Conservation (phyloP, 345 rosid species). For the Pugionium dolabratum region DNA sequence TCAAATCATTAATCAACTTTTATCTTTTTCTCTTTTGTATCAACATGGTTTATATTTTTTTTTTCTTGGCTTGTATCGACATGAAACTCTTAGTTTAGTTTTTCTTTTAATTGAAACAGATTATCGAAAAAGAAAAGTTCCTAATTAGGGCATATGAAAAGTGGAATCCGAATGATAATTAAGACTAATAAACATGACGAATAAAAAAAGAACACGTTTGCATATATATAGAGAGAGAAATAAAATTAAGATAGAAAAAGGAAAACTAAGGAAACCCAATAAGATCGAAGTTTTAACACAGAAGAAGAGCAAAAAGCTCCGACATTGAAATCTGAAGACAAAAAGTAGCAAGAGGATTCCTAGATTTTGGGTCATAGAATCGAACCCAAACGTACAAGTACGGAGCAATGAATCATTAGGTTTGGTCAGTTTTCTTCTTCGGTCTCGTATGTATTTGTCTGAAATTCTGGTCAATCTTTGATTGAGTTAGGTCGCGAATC, state of each 20-base stretch:
- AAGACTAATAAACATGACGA: neutral
- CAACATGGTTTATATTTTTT: too few species aligned
- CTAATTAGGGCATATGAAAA: neutral
- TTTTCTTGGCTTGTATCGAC: too few species aligned
- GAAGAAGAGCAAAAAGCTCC: constrained; percentile 42
- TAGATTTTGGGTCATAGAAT: neutral
- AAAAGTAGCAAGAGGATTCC: neutral
- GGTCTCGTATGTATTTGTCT: constrained; percentile 35
- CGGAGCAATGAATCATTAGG: constrained; percentile 27
- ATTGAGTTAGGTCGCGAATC: constrained; percentile 32
- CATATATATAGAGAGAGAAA: neutral
- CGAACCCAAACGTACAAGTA: too few species aligned
- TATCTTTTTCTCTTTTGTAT: too few species aligned
- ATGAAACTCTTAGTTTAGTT: too few species aligned
- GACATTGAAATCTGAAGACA: constrained; percentile 43
- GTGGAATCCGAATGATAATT: neutral
- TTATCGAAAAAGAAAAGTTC: too few species aligned
- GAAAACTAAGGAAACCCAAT: constrained; percentile 35
- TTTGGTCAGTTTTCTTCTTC: constrained; percentile 30
- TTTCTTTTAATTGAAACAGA: too few species aligned
- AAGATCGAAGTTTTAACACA: constrained; percentile 34
- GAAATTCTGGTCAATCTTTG: constrained; percentile 50
- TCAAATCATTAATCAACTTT: too few species aligned
- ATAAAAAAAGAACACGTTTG: neutral
- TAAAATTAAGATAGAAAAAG: constrained; percentile 16